Conservation (phyloP, 2,329 filamentous ascomycete genomes). For the Botrytis paeoniae region DNA sequence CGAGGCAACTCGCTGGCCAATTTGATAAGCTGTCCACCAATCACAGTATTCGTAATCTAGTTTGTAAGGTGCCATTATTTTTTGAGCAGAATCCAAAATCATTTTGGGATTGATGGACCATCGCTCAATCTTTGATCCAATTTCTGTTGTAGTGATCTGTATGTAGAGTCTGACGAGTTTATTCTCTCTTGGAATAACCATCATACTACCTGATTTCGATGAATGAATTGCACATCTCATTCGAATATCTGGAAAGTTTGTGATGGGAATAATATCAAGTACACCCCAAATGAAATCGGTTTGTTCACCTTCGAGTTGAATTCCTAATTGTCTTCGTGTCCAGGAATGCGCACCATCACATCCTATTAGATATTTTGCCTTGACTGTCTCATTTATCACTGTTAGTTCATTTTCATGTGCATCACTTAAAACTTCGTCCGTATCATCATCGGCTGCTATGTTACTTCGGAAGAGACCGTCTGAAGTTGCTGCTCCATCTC, state of each 20-base stretch:
- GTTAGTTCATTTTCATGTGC: slow-evolving; percentile 39
- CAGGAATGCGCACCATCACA: slow-evolving; percentile 55
- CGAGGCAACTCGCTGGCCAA: slow-evolving; percentile 58
- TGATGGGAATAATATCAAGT: slow-evolving; percentile 44
- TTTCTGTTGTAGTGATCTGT: slow-evolving; percentile 23
- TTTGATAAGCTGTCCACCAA: slow-evolving; percentile 60
- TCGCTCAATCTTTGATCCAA: slow-evolving; percentile 45
- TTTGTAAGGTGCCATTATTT: slow-evolving; percentile 64
- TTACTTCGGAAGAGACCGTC: slow-evolving; percentile 61
- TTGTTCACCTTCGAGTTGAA: slow-evolving; percentile 56
- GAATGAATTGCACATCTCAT: slow-evolving; percentile 56
- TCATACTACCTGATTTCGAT: slow-evolving; percentile 48
- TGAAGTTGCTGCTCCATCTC: slow-evolving; percentile 31
- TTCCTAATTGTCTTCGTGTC: slow-evolving; percentile 50
- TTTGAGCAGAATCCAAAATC: slow-evolving; percentile 61
- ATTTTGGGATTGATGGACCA: slow-evolving; percentile 61
- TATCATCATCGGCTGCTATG: slow-evolving; percentile 53
- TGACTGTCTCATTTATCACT: slow-evolving; percentile 52
- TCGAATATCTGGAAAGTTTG: slow-evolving; percentile 59
- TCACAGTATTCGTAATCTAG: slow-evolving; percentile 61
- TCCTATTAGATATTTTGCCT: slow-evolving; percentile 64
- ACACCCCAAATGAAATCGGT: slow-evolving; percentile 57
- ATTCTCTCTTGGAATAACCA: slow-evolving; percentile 59
- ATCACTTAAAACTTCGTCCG: slow-evolving; percentile 47
- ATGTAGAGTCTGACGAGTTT: slow-evolving; percentile 57